Evolutionary conservation across 805 yeast genomes (phyloP), one percentile per base, ranked within the genome.

Genomic region (Wickerhamomyces ciferrii): DNA sequence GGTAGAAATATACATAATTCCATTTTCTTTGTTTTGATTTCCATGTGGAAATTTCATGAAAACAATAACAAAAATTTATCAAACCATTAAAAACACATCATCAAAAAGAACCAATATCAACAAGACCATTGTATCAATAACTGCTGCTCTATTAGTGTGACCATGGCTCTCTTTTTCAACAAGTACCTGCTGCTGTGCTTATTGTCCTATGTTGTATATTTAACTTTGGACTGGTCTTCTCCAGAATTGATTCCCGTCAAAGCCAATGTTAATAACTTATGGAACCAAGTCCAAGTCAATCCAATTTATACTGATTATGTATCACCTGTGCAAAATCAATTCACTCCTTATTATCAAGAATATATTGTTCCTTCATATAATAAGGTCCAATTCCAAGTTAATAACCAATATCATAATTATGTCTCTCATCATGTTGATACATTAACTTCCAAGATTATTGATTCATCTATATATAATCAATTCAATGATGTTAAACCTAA

Each of bases 181-280:
- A 55, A 44, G 47, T 10, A 45, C 8, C 36, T 57, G 14, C 42
- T 48, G 23, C 43, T 54, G 10, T 23, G 46, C 14, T 39, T 53
- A 13, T 40, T 55, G 8, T 15, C 54, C 19, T 38, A 46, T 17
- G 39, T 52, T 13, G 31, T 57, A 13, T 45, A 50, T 18, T 41
- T 43, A 14, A 39, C 54, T 2, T 55, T 59, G 20, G 61, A 59
- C 49, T 57, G 54, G 39, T 40, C 50, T 2, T 35, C 61, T 5
- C 24, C 45, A 2, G 56, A 58, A 21, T 56, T 57, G 31, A 57
- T 52, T 23, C 58, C 61, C 2, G 36, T 59, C 54, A 52, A 18
- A 43, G 49, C 11, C 58, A 53, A 27, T 47, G 50, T 47, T 43
- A 43, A 32, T 31, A 36, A 17, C 42, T 52, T n/a, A 23, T 43